Base-by-base conservation (phyloP, 2,329 filamentous ascomycete species). In the Leptographium lundbergii region DNA sequence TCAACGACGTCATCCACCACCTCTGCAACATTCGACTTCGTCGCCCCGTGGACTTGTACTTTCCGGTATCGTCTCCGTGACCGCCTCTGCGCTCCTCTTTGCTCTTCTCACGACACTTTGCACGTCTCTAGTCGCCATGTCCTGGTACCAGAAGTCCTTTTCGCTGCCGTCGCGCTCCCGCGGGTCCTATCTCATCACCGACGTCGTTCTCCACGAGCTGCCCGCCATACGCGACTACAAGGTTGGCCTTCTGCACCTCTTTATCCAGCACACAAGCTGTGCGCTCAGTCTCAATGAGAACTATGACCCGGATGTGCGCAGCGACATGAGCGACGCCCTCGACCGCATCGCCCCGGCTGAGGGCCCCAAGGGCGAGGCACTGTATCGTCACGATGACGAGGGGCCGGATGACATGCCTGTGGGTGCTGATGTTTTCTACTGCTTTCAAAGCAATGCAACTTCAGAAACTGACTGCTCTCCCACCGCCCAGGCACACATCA, bases 251-350 rank as follows among this genome's bases (percentile, higher is more conserved):
- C 75, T 97, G 63, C 85, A 96, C 71, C 79, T 99, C 54, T 99
- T 97, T 72, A 80, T 97, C 58, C 92, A 99, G 74, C 94, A 99
- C 74, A 99, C 94, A 6, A 90, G 85, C 68, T 96, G 91, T 73
- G 94, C 88, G 14, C 79, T 99, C 57, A 89, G 84, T 61, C 75
- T 99, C 67, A 99, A 99, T 70, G 94, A 99, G 80, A 97, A 97
- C 75, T 86, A 81, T 72, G 89, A 91, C 69, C 71, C 72, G 59
- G 89, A 95, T 73, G 94, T 99, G n/a, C 81, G 91, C 60, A 81
- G 81, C 48, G 91, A 99, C 72, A 96, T 97, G 92, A 90, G 84
- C 68, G 90, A 96, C 75, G 90, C 92, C 54, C 77, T 99, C 64
- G 92, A 99, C 72, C 80, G 91, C 52, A 88, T 99, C 67, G 94